These are phyloP conservation scores for Aureococcus anophagefferens DNA, from an alignment of 108 stramenopile genomes.

Conservation along the genomic window DNA sequence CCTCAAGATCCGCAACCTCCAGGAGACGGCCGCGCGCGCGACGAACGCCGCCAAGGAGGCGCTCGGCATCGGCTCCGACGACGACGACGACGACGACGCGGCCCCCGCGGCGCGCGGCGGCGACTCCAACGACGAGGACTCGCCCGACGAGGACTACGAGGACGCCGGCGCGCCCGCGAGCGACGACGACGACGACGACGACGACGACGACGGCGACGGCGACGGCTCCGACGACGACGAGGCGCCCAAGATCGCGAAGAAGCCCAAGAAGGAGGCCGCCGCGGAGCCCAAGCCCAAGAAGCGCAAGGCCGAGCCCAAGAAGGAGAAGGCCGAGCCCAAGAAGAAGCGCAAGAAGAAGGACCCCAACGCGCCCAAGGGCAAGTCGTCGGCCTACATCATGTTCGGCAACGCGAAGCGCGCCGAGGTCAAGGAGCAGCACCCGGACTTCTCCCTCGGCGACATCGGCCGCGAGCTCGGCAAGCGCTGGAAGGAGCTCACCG, in stretches of 20 bases:
- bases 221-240: conserved; percentile 50
- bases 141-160: conserved; percentile 50
- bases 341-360: conserved; percentile 42
- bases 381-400: conserved; percentile 51
- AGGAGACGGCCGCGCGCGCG: conserved; percentile 22
- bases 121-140: conserved; percentile 58
- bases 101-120: conserved; percentile 44
- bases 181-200: conserved; percentile 23
- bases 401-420: conserved; percentile 46
- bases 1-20: conserved; percentile 80
- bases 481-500: conserved; percentile 45
- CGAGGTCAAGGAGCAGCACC: conserved; percentile 40
- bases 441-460: conserved; percentile 37
- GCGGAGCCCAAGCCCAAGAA: conserved; percentile 7
- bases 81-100: conserved; percentile 14
- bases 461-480: conserved; percentile 27
- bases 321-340: conserved; percentile 7
- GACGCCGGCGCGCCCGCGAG: conserved; percentile 35
- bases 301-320: conserved; percentile 21
- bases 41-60: background rate
- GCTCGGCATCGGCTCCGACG: conserved; percentile 8
- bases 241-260: conserved; percentile 31
- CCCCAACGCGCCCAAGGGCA: conserved; percentile 40
- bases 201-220: conserved; percentile 36
- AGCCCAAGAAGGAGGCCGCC: conserved; percentile 17